phyloP scores from a whole-genome alignment of 2,329 filamentous ascomycete species.

The Trichoderma atroviride region DNA sequence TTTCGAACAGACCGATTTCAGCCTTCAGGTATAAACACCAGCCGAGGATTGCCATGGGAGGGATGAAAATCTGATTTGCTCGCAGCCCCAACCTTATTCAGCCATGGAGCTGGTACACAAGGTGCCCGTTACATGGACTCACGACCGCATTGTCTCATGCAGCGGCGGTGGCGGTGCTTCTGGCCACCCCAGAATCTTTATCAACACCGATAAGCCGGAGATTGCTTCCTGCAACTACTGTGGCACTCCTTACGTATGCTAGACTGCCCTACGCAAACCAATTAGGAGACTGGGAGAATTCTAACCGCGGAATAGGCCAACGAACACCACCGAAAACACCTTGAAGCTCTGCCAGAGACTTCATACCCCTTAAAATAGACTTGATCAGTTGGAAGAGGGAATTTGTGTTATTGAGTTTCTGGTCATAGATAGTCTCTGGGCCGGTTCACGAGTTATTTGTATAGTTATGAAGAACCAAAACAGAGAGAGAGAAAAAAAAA shows the following conservation, averaged over 20 bases:
- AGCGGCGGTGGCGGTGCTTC: constrained; percentile 89
- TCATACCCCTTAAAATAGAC: constrained; percentile 75
- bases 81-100: constrained; percentile 80
- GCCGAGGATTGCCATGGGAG: neutral
- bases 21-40: constrained; percentile 69
- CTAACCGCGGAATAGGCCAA: constrained; percentile 65
- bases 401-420: constrained; percentile 1
- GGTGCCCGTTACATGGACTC: constrained; percentile 90
- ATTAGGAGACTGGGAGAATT: neutral
- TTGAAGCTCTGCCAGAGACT: constrained; percentile 78
- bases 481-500: neutral
- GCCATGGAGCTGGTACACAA: constrained; percentile 97
- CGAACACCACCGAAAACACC: constrained; percentile 81
- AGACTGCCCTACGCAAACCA: neutral
- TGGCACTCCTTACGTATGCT: constrained; percentile 84
- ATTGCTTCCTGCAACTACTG: constrained; percentile 92
- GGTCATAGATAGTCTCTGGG: constrained; percentile 11
- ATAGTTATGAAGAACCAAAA: constrained; percentile 20
- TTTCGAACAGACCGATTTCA: constrained; percentile 97
- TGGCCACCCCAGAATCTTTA: constrained; percentile 92
- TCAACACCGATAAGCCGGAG: constrained; percentile 97
- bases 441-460: constrained; percentile 13
- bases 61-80: constrained; percentile 11
- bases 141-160: constrained; percentile 79
- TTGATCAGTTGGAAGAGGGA: constrained; percentile 13